Percentiles rank a stretch among this genome's conserved stretches.
Conservation (phyloP, 148 eudicot species). For the Fallopia convolvulus region DNA sequence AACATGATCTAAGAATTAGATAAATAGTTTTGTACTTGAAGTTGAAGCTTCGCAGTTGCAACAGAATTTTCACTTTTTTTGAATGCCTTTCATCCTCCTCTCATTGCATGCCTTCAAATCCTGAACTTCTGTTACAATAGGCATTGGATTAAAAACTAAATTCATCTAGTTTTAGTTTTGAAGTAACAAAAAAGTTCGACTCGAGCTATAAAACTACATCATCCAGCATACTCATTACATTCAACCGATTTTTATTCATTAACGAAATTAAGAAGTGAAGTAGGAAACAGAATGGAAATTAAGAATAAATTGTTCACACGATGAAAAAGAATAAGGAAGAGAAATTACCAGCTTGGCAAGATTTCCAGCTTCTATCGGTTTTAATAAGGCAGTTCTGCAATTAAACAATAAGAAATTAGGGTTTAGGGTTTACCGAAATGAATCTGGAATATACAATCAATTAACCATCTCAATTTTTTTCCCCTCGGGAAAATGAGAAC, state of each 20-base stretch:
- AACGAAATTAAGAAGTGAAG: background rate
- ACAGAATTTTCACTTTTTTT: background rate
- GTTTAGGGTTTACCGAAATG: conserved; percentile 17
- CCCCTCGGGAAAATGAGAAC: conserved; percentile 4
- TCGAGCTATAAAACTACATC: background rate
- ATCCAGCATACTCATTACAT: background rate
- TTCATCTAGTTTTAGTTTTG: background rate
- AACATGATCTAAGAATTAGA: background rate
- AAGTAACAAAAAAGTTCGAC: background rate
- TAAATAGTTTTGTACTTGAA: background rate
- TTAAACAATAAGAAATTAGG: background rate
- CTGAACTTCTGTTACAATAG: conserved; percentile 2
- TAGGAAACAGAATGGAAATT: background rate
- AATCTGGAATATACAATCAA: background rate
- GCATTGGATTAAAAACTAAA: background rate
- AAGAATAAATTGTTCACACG: background rate
- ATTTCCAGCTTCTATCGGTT: conserved; percentile 40
- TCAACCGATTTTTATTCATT: background rate
- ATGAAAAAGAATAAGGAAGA: background rate
- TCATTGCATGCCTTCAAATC: conserved; percentile 6
- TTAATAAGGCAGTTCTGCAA: conserved; percentile 46
- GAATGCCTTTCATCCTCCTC: conserved; percentile 8
- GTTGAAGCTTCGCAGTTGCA: background rate
- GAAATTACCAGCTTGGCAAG: conserved; percentile 39
- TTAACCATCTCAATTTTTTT: background rate